These are phyloP conservation scores for Rhododendron griersonianum DNA, from an alignment of 148 eudicot genomes.

Conservation along the genomic window DNA sequence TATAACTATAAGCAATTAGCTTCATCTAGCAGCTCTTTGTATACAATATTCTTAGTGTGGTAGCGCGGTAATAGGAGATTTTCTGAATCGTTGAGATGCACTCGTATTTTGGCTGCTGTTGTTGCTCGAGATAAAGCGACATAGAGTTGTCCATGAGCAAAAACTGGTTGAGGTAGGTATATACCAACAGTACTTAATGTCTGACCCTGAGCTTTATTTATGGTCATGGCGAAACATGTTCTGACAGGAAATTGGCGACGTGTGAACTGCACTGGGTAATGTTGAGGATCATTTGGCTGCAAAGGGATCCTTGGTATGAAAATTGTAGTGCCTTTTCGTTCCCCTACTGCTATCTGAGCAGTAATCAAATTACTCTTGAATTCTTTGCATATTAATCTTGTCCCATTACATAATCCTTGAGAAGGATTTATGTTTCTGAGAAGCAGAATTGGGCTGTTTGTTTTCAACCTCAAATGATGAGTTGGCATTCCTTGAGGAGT, in stretches of 20 bases:
- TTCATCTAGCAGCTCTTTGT: too few species aligned
- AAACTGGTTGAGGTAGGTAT: too few species aligned
- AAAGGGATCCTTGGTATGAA: neutral
- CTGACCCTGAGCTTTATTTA: neutral
- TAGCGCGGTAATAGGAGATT: too few species aligned
- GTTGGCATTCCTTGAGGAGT: neutral
- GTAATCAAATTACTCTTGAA: neutral
- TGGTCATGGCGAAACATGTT: neutral
- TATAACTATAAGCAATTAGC: too few species aligned
- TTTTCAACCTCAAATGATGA: neutral
- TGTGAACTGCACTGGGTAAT: neutral
- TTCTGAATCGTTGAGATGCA: too few species aligned
- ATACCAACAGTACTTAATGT: neutral
- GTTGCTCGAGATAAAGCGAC: too few species aligned
- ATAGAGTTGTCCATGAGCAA: too few species aligned
- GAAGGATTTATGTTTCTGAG: neutral
- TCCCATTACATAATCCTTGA: neutral
- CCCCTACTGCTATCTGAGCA: neutral
- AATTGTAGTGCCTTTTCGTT: neutral
- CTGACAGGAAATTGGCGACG: neutral
- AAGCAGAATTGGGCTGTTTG: neutral
- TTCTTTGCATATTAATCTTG: neutral
- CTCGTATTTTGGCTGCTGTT: too few species aligned
- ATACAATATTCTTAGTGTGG: too few species aligned
- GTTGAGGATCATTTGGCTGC: neutral